phyloP scores from a whole-genome alignment of 805 yeast genomes.

The Hanseniaspora thailandica region DNA sequence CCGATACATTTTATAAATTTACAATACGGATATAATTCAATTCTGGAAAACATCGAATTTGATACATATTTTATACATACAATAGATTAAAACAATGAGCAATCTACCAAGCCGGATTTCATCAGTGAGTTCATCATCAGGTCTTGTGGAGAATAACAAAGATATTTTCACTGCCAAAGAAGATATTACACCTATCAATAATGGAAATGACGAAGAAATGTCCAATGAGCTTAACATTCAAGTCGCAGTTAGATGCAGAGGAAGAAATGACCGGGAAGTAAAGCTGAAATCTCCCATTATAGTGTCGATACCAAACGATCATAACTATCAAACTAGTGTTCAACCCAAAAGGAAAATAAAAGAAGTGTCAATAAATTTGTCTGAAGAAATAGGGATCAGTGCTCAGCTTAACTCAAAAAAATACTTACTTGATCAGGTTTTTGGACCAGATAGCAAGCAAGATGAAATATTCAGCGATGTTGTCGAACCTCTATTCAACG shows the following conservation, averaged over 20 bases:
- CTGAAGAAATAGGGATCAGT: constrained; percentile 32
- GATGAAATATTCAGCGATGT: constrained; percentile 50
- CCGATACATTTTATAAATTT: too few relatives aligned
- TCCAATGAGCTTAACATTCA: constrained; percentile 39
- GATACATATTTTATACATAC: too few relatives aligned
- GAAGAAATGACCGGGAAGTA: constrained; percentile 48
- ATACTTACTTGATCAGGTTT: constrained; percentile 66
- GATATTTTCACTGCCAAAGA: background rate
- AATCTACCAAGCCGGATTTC: background rate
- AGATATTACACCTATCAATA: background rate
- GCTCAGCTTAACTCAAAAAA: constrained; percentile 40
- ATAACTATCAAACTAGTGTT: background rate
- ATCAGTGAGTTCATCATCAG: background rate
- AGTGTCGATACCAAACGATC: constrained; percentile 39
- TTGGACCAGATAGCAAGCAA: constrained; percentile 75
- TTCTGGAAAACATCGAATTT: background rate
- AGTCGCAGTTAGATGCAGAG: constrained; percentile 55
- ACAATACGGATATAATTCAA: too few relatives aligned
- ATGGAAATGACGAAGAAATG: background rate
- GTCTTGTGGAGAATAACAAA: background rate
- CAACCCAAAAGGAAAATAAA: constrained; percentile 27
- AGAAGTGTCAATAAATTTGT: constrained; percentile 38
- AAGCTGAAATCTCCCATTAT: constrained; percentile 48
- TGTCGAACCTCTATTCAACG: constrained; percentile 53
- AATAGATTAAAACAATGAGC: too few relatives aligned